These are phyloP conservation scores for Cardamine chenopodiifolia DNA, from an alignment of 345 rosid species.

Conservation along the genomic window DNA sequence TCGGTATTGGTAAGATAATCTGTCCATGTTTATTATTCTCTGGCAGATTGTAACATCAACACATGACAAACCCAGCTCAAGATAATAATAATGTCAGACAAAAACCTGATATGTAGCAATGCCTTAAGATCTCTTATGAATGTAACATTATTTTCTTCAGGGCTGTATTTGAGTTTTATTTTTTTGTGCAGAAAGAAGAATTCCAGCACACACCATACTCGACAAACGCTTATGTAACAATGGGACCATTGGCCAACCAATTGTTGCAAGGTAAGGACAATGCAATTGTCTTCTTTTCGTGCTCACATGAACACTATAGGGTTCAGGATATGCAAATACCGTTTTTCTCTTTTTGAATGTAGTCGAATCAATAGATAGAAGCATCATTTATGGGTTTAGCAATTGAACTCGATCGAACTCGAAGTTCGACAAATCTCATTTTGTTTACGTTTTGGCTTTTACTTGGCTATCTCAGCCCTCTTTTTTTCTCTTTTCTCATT, in stretches of 20 bases:
- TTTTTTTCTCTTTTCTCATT: background rate
- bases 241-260: constrained; percentile 78
- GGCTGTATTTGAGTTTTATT: constrained; percentile 9
- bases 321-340: background rate
- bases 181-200: constrained; percentile 75
- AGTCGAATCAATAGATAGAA: background rate
- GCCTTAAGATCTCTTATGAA: background rate
- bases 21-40: constrained; percentile 6
- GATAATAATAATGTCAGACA: background rate
- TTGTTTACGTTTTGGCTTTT: background rate
- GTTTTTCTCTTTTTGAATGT: background rate
- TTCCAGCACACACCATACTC: constrained; percentile 94
- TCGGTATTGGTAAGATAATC: constrained; percentile 64
- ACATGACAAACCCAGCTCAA: background rate
- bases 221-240: constrained; percentile 84
- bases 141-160: background rate
- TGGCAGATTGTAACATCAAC: background rate
- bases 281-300: constrained; percentile 18
- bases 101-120: constrained; percentile 10
- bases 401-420: too few relatives aligned
- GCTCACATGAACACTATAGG: background rate
- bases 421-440: background rate
- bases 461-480: background rate
- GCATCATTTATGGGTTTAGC: background rate
- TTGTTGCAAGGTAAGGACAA: constrained; percentile 67